A percentile compares a stretch with the other conserved stretches of the same genome.
These are phyloP conservation scores for Eryngium alpinum DNA, from an alignment of 140 eudicot genomes.

Conservation along the genomic window DNA sequence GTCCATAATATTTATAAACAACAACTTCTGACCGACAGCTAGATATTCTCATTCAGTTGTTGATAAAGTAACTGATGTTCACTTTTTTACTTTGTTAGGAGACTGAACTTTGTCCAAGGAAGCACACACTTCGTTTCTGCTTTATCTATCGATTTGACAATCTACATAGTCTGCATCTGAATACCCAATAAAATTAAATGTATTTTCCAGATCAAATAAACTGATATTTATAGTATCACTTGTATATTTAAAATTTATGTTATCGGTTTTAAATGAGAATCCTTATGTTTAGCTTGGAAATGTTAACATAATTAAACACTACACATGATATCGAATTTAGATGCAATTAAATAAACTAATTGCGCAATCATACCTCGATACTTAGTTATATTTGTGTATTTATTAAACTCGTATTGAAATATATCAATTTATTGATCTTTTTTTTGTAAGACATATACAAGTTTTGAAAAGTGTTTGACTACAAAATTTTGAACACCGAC, in stretches of 20 bases:
- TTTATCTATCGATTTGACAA: neutral
- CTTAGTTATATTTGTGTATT: too few species aligned
- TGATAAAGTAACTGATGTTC: neutral
- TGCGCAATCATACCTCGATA: too few species aligned
- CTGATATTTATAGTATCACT: neutral
- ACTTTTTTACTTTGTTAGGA: too few species aligned
- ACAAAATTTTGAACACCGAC: too few species aligned
- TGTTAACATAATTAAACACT: neutral
- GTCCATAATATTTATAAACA: neutral
- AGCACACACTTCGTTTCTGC: neutral
- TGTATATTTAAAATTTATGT: neutral
- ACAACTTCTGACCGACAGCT: neutral
- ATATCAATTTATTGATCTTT: too few species aligned
- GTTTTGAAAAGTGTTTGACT: too few species aligned
- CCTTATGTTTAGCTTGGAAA: neutral
- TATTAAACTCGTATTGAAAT: too few species aligned
- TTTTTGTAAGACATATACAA: too few species aligned
- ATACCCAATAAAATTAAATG: neutral
- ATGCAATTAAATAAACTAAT: too few species aligned
- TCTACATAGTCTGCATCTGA: neutral
- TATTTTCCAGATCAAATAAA: neutral
- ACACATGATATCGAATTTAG: neutral
- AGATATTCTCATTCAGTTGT: neutral
- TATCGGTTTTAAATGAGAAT: neutral
- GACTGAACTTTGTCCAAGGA: neutral